Evolutionary conservation across 306 rosid genomes (phyloP), one percentile per base, ranked within the genome.

Genomic region (Pyrus betulifolia): DNA sequence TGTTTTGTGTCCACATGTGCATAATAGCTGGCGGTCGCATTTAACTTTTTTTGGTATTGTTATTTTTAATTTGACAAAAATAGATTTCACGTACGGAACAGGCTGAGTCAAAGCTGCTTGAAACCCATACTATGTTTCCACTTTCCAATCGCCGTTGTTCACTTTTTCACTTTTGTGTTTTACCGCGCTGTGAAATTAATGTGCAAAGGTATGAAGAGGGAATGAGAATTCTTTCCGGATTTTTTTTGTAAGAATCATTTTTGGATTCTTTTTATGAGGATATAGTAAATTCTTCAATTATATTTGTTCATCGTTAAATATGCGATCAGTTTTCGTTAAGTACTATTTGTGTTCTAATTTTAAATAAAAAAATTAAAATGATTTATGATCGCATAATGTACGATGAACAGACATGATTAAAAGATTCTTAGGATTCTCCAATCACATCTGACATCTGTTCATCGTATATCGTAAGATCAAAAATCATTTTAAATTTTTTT

Each of bases 1-100:
- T 15, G 49, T 19, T 49, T 49, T 46, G 65, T 74, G 89, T 63
- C 81, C 70, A 63, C 76, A 33, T 70, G 79, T 38, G 71, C 55
- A 51, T 5, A 2, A 14, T 14, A 15, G 71, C 59, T 30, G 61
- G 71, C 30, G 33, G 23, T 38, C 67, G 28, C 74, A 18, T 30
- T 31, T 19, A 35, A 33, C 27, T 4, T 3, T 35, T 9, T 18
- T 63, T 63, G 0, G 1, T n/a, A 2, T 11, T 60, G 14, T 63
- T 30, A 2, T 63, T 63, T 59, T 11, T 59, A 4, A 9, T 23
- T 22, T 59, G 2, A 0, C 4, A n/a, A 23, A 23, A 59, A 11
- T 23, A 60, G 14, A 25, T 58, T 58, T n/a, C 62, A 58, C 12
- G 66, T 25, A 61, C 66, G 31, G 8, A 13, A 13, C 6, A 35